Conservation (phyloP, 306 rosid genomes). For the Herpetospermum pedunculosum region DNA sequence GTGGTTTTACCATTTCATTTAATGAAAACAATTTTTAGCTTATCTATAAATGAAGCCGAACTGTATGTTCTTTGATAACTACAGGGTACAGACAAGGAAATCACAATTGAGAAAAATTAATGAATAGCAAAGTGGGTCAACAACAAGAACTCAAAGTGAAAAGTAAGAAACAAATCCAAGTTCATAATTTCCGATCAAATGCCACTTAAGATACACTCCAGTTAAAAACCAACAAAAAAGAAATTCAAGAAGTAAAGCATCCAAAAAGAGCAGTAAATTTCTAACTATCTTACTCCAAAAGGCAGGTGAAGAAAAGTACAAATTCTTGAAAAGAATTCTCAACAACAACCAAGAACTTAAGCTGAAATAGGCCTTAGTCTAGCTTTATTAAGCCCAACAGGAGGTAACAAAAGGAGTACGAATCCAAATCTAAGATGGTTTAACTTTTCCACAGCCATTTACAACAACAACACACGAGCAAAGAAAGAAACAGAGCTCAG, state of each 20-base stretch:
- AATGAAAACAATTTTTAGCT: background rate
- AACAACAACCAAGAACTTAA: background rate
- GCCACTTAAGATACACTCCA: background rate
- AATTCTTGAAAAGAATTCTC: background rate
- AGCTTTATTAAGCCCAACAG: background rate
- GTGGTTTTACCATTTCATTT: background rate
- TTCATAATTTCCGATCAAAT: background rate
- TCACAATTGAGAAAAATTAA: background rate
- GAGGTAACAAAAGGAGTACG: background rate
- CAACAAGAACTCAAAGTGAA: background rate
- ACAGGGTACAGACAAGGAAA: background rate
- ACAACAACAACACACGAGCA: background rate
- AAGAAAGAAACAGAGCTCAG: background rate
- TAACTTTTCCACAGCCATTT: background rate
- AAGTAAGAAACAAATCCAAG: background rate
- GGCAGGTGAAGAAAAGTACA: background rate
- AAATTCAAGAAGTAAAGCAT: background rate
- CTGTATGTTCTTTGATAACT: background rate
- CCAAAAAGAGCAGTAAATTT: background rate
- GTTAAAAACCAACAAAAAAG: background rate
- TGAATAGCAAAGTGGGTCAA: background rate
- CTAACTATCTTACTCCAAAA: background rate
- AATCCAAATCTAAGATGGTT: conserved; percentile 11
- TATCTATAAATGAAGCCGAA: background rate
- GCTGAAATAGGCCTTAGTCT: background rate